Conservation (phyloP, 495 filamentous ascomycete species). For the Pseudoneurospora amorphoporcata region DNA sequence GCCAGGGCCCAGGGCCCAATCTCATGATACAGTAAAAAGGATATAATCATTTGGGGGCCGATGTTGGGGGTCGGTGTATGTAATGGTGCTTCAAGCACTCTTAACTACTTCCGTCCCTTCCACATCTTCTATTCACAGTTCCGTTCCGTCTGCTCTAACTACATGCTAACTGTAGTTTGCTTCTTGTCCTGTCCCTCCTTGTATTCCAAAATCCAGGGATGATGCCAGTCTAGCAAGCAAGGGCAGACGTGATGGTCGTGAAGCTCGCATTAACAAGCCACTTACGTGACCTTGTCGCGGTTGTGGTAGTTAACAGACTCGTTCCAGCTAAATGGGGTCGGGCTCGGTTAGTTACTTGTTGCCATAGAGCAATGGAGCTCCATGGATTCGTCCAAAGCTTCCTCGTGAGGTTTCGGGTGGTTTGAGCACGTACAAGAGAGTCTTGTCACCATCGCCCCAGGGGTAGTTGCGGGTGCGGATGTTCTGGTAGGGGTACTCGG, state of each 20-base stretch:
- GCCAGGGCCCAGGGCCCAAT: background rate
- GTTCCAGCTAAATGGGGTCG: slow-evolving; percentile 69
- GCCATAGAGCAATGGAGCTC: background rate
- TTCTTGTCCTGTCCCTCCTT: background rate
- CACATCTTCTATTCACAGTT: background rate
- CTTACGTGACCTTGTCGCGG: slow-evolving; percentile 62
- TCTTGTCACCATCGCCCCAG: slow-evolving; percentile 88
- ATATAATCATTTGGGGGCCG: background rate
- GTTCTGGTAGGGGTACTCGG: slow-evolving; percentile 91
- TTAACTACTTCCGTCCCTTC: background rate
- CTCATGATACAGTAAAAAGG: background rate
- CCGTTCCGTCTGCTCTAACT: background rate
- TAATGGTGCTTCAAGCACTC: background rate
- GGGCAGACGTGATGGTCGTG: background rate
- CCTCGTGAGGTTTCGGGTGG: background rate
- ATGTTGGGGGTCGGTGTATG: background rate
- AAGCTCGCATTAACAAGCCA: background rate
- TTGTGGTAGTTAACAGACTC: slow-evolving; percentile 90
- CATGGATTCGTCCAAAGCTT: background rate
- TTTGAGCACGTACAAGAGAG: slow-evolving; percentile 33
- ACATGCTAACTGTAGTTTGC: background rate
- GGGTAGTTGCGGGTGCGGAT: slow-evolving; percentile 80
- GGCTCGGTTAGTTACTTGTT: background rate
- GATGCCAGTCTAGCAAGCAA: background rate
- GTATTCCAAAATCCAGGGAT: background rate